Conservation (phyloP, 306 rosid genomes). For the Castanea crenata region DNA sequence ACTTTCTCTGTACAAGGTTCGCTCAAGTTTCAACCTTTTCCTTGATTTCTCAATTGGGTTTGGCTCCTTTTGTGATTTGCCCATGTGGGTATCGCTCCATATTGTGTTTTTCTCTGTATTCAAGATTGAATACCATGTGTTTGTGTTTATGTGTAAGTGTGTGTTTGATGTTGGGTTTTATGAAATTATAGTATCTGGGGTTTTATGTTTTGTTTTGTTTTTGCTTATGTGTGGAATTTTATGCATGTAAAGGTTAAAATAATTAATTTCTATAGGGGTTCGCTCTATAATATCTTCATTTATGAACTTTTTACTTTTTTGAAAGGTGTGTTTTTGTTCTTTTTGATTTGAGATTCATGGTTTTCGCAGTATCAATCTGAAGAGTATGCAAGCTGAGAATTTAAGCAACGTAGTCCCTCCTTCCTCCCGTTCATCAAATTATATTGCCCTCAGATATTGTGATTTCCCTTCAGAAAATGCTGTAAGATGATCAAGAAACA, state of each 20-base stretch:
- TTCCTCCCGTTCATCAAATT: conserved; percentile 82
- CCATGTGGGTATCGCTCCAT: conserved; percentile 14
- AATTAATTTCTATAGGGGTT: conserved; percentile 1
- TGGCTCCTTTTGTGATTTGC: background rate
- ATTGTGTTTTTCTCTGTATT: background rate
- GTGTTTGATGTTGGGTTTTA: conserved; percentile 9
- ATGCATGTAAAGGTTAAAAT: background rate
- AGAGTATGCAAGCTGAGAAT: conserved; percentile 87
- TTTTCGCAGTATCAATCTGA: conserved; percentile 97
- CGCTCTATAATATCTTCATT: conserved; percentile 6
- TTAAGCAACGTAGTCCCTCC: conserved; percentile 74
- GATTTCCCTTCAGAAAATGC: conserved; percentile 40
- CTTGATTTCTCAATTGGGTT: conserved; percentile 9
- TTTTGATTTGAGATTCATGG: conserved; percentile 61
- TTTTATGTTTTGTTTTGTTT: too few relatives aligned
- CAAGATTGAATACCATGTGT: background rate
- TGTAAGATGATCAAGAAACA: conserved; percentile 48
- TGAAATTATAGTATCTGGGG: background rate
- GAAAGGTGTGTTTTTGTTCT: conserved; percentile 25
- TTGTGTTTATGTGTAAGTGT: background rate
- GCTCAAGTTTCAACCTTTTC: conserved; percentile 3
- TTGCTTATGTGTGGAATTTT: too few relatives aligned
- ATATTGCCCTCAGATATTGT: conserved; percentile 79
- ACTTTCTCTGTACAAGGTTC: conserved; percentile 87
- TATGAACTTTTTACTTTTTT: conserved; percentile 24